Evolutionary conservation across 495 filamentous ascomycete genomes (phyloP), one percentile per base, ranked within the genome.

Genomic region (Chlorociboria aeruginascens): DNA sequence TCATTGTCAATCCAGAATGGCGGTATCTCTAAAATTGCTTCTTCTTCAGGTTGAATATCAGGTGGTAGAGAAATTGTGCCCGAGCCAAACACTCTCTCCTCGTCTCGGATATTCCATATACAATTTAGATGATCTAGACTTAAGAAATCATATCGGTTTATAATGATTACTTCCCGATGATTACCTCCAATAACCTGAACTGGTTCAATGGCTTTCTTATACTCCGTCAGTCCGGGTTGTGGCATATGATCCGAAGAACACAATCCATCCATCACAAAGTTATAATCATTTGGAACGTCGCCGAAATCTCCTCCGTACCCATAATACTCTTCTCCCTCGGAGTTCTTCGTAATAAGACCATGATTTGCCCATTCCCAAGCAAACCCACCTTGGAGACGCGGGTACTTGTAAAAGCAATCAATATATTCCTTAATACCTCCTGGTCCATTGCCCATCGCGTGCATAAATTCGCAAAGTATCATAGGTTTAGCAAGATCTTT

Each of bases 311-410:
- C 82, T n/a, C 82, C 82, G 48, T 83, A 85, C 7, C 63, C 82
- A 53, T 77, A 81, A 53, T 76, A 83, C 48, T 70, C 61, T 38
- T 68, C 65, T 12, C 74, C 75, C 30, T 79, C 73, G 35, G 67
- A 58, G 6, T 59, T 69, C 52, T 77, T 67, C 6, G 74, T 74
- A 35, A 69, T 58, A 1, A 86, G 58, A 0, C 83, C 81, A 51
- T 84, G 82, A 52, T 85, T 88, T 11, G 78, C 74, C 81, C 81
- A 87, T 56, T 85, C 83, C 83, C 83, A 87, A 0, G 83, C 75
- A 46, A 79, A 86, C 0, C 83, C 83, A 7, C 83, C 83, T 63
- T 83, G 79, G 0, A 86, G 61, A 8, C 76, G 66, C 3, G 69
- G 76, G 46, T 82, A 69, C 42, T 72, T 72, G 55, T 77, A 76